Evolutionary conservation across 202 grass and related monocot genomes (phyloP).

Genomic region (Schoenoplectus triqueter): DNA sequence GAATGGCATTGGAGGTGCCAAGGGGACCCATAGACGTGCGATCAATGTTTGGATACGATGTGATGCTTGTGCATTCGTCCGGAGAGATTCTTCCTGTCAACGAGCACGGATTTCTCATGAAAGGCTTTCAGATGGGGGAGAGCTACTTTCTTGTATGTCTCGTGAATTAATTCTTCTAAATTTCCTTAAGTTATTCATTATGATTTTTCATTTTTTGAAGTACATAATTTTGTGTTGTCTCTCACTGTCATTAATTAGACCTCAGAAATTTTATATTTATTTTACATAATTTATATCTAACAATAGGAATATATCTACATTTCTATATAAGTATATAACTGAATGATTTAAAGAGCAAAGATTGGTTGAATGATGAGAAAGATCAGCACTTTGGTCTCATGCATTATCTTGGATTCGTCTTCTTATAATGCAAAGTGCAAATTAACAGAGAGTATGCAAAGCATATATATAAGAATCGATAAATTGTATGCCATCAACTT

Average conservation of each 20-base stretch:
- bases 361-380: too few relatives aligned
- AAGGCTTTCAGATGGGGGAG: constrained; percentile 75
- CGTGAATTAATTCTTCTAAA: background rate
- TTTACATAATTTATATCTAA: background rate
- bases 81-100: constrained; percentile 71
- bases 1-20: constrained; percentile 72
- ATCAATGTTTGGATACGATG: constrained; percentile 71
- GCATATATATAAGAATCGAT: background rate
- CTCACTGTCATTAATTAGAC: background rate
- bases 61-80: constrained; percentile 75
- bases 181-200: background rate
- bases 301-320: too few relatives aligned
- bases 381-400: background rate
- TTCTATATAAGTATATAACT: too few relatives aligned
- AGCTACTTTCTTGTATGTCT: constrained; percentile 61
- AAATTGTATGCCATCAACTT: background rate
- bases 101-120: constrained; percentile 64
- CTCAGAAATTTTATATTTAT: background rate
- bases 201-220: background rate
- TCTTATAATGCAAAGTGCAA: background rate
- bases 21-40: constrained; percentile 72
- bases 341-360: too few relatives aligned
- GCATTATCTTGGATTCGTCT: background rate
- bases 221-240: background rate
- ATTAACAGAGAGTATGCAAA: background rate